Evolutionary conservation across 495 filamentous ascomycete species (phyloP).

Genomic region (Neurospora discreta): DNA sequence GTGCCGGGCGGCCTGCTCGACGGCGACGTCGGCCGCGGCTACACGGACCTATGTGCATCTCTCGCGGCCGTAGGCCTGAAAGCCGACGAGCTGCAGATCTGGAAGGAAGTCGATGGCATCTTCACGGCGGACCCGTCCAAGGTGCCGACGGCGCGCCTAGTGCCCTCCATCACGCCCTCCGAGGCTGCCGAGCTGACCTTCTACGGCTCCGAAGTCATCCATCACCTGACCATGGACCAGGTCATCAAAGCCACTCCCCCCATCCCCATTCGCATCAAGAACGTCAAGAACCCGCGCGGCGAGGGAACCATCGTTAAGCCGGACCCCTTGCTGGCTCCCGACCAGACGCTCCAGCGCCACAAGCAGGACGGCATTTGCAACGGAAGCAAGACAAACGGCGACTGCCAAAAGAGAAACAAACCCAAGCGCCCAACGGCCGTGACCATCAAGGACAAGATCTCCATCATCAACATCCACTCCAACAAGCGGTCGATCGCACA

Average conservation of each 20-base stretch:
- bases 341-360: slow-evolving; percentile 33
- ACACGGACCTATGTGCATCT: slow-evolving; percentile 83
- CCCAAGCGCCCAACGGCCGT: slow-evolving; percentile 66
- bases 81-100: slow-evolving; percentile 75
- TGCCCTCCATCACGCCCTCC: slow-evolving; percentile 69
- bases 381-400: background rate
- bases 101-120: slow-evolving; percentile 90
- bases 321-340: slow-evolving; percentile 33
- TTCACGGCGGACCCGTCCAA: slow-evolving; percentile 83
- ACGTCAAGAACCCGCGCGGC: slow-evolving; percentile 87
- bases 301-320: slow-evolving; percentile 78
- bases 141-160: slow-evolving; percentile 69
- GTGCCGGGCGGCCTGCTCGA: slow-evolving; percentile 70
- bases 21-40: slow-evolving; percentile 69
- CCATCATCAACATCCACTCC: slow-evolving; percentile 89
- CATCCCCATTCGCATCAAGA: slow-evolving; percentile 95
- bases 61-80: slow-evolving; percentile 66
- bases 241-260: slow-evolving; percentile 73
- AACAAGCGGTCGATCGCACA: slow-evolving; percentile 69
- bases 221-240: slow-evolving; percentile 97
- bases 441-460: slow-evolving; percentile 87
- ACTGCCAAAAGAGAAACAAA: slow-evolving; percentile 33
- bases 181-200: slow-evolving; percentile 89
- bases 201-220: slow-evolving; percentile 91
- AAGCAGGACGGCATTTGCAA: background rate